Base-by-base conservation (phyloP, 179 eudicot species). In the Beta corolliflora region DNA sequence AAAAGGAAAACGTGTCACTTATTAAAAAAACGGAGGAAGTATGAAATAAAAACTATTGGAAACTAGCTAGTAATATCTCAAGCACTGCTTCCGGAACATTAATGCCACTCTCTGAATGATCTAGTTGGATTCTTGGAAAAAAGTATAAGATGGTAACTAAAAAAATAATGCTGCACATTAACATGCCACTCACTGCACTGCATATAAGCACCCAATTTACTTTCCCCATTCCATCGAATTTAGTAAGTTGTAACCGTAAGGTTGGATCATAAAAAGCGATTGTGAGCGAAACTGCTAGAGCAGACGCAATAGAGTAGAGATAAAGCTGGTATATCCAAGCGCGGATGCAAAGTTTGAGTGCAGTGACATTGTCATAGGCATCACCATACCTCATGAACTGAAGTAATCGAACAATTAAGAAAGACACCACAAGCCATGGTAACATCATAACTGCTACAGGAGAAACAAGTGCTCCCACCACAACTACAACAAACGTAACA, bases 61-160 rank as follows among this genome's bases (percentile, higher is more conserved):
- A 25, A 25, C 29, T 25, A 25, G 0, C 29, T n/a, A n/a, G n/a
- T n/a, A n/a, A n/a, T n/a, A 75, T 75, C 67, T 75, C 78, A 58
- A 23, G 11, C 29, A 59, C 78, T 31, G 67, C 78, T 59, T 59
- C 50, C 5, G 71, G 6, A 36, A 67, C n/a, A 67, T 67, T 67
- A 36, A 67, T 31, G 8, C 71, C 46, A 36, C 71, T 67, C 15
- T 16, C 71, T 36, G 5, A 7, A 67, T 1, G 50, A 41, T 41
- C 50, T 0, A 67, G 10, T 36, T 36, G 71, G 46, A 31, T 19
- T 67, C 44, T 3, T 13, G 71, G 71, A 36, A 67, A 36, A 2
- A 14, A 14, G 5, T 3, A 3, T 9, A 29, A 31, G 71, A n/a
- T 50, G 0, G 5, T 4, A 5, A 44, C 10, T 68, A n/a, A 41